Conservation (phyloP, 345 rosid genomes). For the Luvunga scandens region DNA sequence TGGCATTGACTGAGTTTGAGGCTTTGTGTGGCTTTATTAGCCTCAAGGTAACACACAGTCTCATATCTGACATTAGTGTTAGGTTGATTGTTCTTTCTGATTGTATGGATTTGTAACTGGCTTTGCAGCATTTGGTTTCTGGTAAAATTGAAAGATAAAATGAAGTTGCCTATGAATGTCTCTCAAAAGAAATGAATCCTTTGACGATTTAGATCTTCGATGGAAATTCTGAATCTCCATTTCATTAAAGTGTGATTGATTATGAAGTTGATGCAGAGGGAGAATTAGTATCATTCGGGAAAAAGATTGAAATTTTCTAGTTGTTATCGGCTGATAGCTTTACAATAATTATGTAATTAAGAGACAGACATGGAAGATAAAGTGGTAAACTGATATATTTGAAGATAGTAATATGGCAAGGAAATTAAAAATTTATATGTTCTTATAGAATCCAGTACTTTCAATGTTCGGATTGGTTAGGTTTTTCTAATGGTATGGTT, state of each 20-base stretch:
- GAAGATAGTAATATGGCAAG: neutral
- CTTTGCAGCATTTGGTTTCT: neutral
- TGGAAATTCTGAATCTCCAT: neutral
- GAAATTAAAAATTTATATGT: neutral
- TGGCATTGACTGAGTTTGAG: conserved; percentile 37
- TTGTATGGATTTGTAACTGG: neutral
- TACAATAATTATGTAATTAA: neutral
- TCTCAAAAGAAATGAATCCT: neutral
- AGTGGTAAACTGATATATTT: neutral
- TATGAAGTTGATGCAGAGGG: neutral
- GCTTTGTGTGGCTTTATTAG: conserved; percentile 44
- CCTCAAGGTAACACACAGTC: conserved; percentile 19
- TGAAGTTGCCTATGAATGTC: neutral
- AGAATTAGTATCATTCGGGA: neutral
- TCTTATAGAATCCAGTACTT: neutral
- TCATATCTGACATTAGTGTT: neutral
- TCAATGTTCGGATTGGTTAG: neutral
- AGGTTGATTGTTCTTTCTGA: neutral
- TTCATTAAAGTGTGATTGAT: neutral
- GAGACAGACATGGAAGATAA: neutral
- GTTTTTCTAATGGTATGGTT: neutral
- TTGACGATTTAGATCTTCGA: neutral
- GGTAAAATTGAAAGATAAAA: neutral
- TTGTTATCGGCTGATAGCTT: too few relatives aligned
- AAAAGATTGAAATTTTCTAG: too few relatives aligned